phyloP scores from a whole-genome alignment of 176 grass and related monocot genomes.

The Hordeum vulgare region MorexV3_pseudomolecules_assembly NC_058522.1:17366881-17367380 shows the following conservation, averaged over 20 bases:
- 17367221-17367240: neutral
- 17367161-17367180: slow-evolving; percentile 2
- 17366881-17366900: slow-evolving; percentile 12
- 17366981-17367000: neutral
- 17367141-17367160: slow-evolving; percentile 32
- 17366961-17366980: neutral
- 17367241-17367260: too few relatives aligned
- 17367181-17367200: slow-evolving; percentile 42
- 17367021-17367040: too few relatives aligned
- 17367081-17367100: too few relatives aligned
- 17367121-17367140: too few relatives aligned
- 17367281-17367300: too few relatives aligned
- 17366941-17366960: neutral
- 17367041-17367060: too few relatives aligned
- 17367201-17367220: slow-evolving; percentile 60
- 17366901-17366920: slow-evolving; percentile 30
- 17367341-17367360: slow-evolving; percentile 66
- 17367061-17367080: too few relatives aligned
- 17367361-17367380: slow-evolving; percentile 62
- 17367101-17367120: too few relatives aligned
- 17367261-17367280: too few relatives aligned
- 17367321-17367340: slow-evolving; percentile 70
- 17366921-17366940: slow-evolving; percentile 56
- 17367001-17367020: too few relatives aligned
- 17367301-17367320: neutral